These are phyloP conservation scores for Hemisphaericaspora lyxosophila DNA, from an alignment of 1,139 yeast genomes.

Conservation along the genomic window DNA sequence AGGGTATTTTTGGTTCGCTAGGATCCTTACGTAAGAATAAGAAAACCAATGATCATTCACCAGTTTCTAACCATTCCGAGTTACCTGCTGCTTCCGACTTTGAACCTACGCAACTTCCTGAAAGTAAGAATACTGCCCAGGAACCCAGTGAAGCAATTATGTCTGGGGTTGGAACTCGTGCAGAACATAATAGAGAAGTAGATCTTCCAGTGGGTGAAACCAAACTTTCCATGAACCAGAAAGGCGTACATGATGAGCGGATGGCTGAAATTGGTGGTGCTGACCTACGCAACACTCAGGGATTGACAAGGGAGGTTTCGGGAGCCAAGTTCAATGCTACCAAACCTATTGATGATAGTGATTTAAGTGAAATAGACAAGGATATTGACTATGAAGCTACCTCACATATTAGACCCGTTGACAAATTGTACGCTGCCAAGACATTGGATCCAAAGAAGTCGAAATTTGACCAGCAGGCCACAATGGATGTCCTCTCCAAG, in stretches of 20 bases:
- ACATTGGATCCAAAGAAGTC: background rate
- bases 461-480: background rate
- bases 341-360: slow-evolving; percentile 7
- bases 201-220: background rate
- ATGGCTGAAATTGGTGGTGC: background rate
- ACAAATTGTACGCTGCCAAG: background rate
- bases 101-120: slow-evolving; percentile 8
- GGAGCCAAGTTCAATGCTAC: slow-evolving; percentile 13
- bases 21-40: slow-evolving; percentile 4
- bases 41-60: background rate
- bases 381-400: background rate
- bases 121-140: background rate
- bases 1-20: slow-evolving; percentile 7
- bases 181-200: background rate
- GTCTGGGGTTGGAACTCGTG: slow-evolving; percentile 5
- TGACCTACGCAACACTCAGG: background rate
- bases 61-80: background rate
- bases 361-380: background rate
- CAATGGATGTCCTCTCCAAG: background rate
- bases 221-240: background rate
- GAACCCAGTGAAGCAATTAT: slow-evolving; percentile 2
- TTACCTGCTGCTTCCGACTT: slow-evolving; percentile 1
- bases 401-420: background rate
- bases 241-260: background rate
- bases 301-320: too few relatives aligned